Base-by-base conservation (phyloP, 225 moss, liverwort and hornwort genomes). In the Sphagnum tenellum region DNA sequence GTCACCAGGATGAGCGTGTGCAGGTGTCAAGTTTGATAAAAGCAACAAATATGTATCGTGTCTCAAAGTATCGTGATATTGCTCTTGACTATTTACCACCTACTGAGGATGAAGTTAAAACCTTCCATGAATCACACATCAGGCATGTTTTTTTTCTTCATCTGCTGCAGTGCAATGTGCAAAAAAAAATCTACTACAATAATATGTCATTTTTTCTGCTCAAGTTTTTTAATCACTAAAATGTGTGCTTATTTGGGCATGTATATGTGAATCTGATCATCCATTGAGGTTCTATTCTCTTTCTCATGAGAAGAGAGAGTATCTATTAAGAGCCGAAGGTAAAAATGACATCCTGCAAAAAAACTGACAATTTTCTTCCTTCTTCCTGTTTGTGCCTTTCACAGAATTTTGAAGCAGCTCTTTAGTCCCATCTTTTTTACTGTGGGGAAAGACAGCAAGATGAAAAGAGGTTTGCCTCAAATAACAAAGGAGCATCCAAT, bases 1-100 rank as follows among this genome's bases (percentile, higher is more conserved):
- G 29, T 29, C 29, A 29, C 29, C 29, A 82, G 78, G 82, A 82
- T 76, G 82, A 82, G 3, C 76, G 76, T 46, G 46, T 79, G 63
- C 75, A 82, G 64, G 64, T 82, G 12, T 76, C 66, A 62, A 82
- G 82, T 61, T 72, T 82, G 69, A 79, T 82, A 49, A 82, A 82
- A 65, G 82, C 76, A 48, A 73, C 76, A 67, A 68, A 76, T 54
- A 74, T 74, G 71, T 82, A 82, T 66, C 67, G 76, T 46, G 71
- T 71, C 5, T 71, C 71, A 12, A 79, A 76, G 66, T 50, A 60
- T 50, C 76, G 76, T 12, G 66, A 76, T 63, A 49, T 82, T 2
- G 67, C 71, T 54, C 70, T 71, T 8, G 82, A 82, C 69, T 82
- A 82, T 71, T 29, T 79, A 64, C 82, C 76, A 9, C 82, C 79